Evolutionary conservation across 192 early-diverging fungal genomes (phyloP), one percentile per base, ranked within the genome.

Genomic region (Backusella sp.): DNA sequence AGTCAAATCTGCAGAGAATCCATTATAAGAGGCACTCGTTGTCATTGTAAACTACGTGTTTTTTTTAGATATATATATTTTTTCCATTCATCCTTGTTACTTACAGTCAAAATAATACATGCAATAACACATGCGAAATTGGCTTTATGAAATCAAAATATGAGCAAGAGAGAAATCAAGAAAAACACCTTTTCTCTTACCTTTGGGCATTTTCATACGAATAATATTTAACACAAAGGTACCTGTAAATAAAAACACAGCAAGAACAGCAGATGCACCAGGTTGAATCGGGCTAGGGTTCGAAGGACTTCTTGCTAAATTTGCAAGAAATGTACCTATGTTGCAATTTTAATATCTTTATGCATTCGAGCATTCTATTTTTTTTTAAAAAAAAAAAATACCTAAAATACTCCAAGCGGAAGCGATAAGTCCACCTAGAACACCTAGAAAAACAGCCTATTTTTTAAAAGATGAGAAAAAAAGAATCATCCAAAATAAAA

Each of bases 291-390:
- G 74, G 23, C 15, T 72, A 4, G 39, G 53, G 36, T 56, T 42
- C 0, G 73, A 68, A 5, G 72, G 52, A 46, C 73, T 66, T 28
- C 79, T 15, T n/a, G 74, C 70, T 28, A 80, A 41, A 66, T 80
- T 73, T 41, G 74, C 72, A 56, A 80, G 74, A 56, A 49, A 80
- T 39, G 59, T 80, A 21, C 77, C 77, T 78, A 46, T 65, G n/a
- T 5, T 23, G 12, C 42, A 14, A 44, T 44, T 17, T 44, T 44
- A 44, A 17, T 44, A 1, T 6, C 6, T 49, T 49, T 19, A n/a
- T 49, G 19, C 17, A 44, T 44, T 44, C 42, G 9, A 39, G 21
- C 1, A 9, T 49, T 44, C 3, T 44, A 44, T 44, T 44, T 4
- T 44, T 32, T 32, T 32, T 32, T 32, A 32, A 32, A 32, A 32